Evolutionary conservation across 495 filamentous ascomycete genomes (phyloP), one percentile per base, ranked within the genome.

Genomic region (Hamigera avellanea): DNA sequence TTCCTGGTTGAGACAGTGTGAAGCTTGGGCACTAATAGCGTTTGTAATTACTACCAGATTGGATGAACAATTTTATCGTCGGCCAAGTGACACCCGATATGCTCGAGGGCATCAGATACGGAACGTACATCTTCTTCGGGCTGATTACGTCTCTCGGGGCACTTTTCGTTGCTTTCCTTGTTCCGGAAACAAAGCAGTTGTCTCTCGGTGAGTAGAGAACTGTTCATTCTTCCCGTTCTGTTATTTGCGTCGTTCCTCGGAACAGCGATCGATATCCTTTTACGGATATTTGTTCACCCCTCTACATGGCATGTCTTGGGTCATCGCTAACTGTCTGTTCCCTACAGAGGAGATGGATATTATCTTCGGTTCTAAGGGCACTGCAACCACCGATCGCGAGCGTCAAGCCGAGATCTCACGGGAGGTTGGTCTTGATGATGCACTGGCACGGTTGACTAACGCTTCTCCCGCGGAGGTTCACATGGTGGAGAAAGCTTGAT

Each of bases 81-180:
- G 78, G 77, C 13, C 73, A 80, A 58, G 78, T 82, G n/a, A 83
- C 80, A 1, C 79, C 79, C 0, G 73, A 80, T 45, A 79, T 86
- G 78, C 62, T 86, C 7, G 51, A 56, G 14, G 43, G 54, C 25
- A 76, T 83, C 45, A 66, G 61, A 2, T 85, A 80, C 53, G 81
- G 80, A 39, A 83, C 81, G 8, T 85, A 80, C 42, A 72, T 84
- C 30, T 67, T 86, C 41, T 85, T 86, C 45, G 81, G 78, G 0
- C 27, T 77, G 14, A 53, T 84, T 35, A 81, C 72, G 23, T 73
- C 70, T 42, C 43, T 76, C 5, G 80, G 76, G 55, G 75, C 45
- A 37, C 64, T 33, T 50, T 73, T 72, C 39, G 59, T 67, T 14
- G 52, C 33, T 52, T 66, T 73, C 38, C 64, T 61, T 21, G 63